These are phyloP conservation scores for Suhomyces xylopsoci DNA, from an alignment of 805 yeast species.

Conservation along the genomic window DNA sequence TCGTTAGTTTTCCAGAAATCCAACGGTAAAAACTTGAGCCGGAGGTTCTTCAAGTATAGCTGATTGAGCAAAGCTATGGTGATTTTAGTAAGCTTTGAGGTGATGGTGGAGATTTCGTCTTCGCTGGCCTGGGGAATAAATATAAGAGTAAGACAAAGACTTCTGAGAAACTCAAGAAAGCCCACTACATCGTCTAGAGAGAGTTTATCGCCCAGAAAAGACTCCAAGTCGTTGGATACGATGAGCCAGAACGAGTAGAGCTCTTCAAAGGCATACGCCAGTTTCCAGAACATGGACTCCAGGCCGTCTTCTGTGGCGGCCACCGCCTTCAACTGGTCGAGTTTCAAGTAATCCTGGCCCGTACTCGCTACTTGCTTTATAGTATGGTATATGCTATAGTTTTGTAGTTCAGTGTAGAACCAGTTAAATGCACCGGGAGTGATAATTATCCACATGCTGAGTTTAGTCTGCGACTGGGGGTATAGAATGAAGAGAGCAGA, in stretches of 20 bases:
- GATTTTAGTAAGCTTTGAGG: conserved; percentile 23
- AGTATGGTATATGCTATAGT: conserved; percentile 13
- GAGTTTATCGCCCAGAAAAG: conserved; percentile 44
- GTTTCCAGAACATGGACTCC: conserved; percentile 26
- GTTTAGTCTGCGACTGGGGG: conserved; percentile 34
- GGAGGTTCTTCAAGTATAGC: conserved; percentile 61
- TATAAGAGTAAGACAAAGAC: conserved; percentile 48
- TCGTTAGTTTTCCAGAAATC: conserved; percentile 51
- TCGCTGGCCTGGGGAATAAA: conserved; percentile 27
- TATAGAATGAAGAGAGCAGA: conserved; percentile 34
- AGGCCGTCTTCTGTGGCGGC: background rate
- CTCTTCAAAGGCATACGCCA: conserved; percentile 53
- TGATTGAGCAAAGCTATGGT: conserved; percentile 60
- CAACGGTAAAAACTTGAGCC: conserved; percentile 49
- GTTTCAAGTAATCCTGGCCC: background rate
- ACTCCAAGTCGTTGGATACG: conserved; percentile 63
- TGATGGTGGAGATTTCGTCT: background rate
- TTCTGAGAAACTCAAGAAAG: conserved; percentile 48
- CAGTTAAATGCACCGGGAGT: conserved; percentile 38
- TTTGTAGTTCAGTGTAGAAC: conserved; percentile 25
- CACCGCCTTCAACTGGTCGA: background rate
- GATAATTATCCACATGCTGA: conserved; percentile 41
- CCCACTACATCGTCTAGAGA: conserved; percentile 33
- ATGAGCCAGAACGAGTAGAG: conserved; percentile 63
- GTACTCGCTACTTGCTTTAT: background rate